Conservation (phyloP, 2,329 filamentous ascomycete genomes). For the Lasiodiplodia sp. region DNA sequence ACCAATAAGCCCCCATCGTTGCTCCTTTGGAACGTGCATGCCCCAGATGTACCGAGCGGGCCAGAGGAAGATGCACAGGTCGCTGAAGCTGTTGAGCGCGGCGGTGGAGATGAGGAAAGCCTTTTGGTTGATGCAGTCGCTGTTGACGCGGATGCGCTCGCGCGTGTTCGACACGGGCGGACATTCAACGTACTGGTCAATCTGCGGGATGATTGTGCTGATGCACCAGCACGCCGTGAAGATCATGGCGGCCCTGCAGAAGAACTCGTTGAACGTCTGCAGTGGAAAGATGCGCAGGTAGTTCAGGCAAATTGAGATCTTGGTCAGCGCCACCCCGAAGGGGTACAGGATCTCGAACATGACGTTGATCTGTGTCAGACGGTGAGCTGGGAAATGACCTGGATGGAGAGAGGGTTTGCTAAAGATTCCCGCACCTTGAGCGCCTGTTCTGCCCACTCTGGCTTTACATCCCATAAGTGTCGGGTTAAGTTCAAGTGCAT, state of each 20-base stretch:
- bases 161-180: not conserved
- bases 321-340: conserved; percentile 33
- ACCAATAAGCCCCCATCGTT: conserved; percentile 40
- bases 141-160: conserved; percentile 19
- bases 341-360: conserved; percentile 52
- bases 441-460: conserved; percentile 37
- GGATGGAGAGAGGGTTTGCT: not conserved
- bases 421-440: conserved; percentile 35
- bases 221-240: conserved; percentile 37
- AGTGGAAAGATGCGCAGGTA: conserved; percentile 42
- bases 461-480: conserved; percentile 41
- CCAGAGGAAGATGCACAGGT: conserved; percentile 45
- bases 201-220: conserved; percentile 38
- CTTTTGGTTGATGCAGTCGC: conserved; percentile 40
- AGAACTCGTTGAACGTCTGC: conserved; percentile 36
- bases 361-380: conserved; percentile 35
- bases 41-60: conserved; percentile 40
- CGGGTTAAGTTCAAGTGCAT: conserved; percentile 17
- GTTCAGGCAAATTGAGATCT: conserved; percentile 41
- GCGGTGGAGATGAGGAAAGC: conserved; percentile 38
- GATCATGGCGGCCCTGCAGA: conserved; percentile 38
- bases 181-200: conserved; percentile 35
- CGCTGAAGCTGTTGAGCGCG: conserved; percentile 43
- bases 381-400: not conserved
- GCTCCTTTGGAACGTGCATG: conserved; percentile 39